Percentiles rank a stretch among this genome's conserved stretches.
phyloP scores from a whole-genome alignment of 768 basidiomycete species.

The Gloeophyllum trabeum region DNA sequence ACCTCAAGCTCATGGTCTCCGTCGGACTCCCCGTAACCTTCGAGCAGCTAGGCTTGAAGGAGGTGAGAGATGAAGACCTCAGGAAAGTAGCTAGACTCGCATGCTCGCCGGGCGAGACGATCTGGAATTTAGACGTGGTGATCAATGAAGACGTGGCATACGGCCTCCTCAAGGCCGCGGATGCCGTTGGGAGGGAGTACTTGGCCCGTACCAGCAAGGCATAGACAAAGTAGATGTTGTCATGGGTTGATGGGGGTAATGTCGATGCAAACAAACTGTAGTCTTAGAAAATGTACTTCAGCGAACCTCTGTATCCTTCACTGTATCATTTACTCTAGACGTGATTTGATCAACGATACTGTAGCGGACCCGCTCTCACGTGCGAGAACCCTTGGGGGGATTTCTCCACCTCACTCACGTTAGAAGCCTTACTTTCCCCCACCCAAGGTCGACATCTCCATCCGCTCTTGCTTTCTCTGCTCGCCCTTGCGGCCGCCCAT shows the following conservation, averaged over 20 bases:
- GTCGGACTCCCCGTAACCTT: constrained; percentile 19
- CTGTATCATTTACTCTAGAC: too few relatives aligned
- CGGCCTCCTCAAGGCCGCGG: constrained; percentile 17
- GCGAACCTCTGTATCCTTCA: too few relatives aligned
- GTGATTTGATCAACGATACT: too few relatives aligned
- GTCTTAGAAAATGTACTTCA: too few relatives aligned
- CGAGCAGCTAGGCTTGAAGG: constrained; percentile 16
- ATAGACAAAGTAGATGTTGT: neutral
- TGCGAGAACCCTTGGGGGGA: too few relatives aligned
- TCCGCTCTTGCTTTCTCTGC: too few relatives aligned
- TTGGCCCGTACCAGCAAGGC: constrained; percentile 5
- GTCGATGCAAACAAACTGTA: too few relatives aligned
- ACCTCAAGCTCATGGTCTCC: constrained; percentile 18
- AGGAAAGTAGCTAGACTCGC: constrained; percentile 15
- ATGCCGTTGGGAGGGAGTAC: constrained; percentile 14
- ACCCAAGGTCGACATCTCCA: too few relatives aligned
- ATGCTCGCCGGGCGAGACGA: constrained; percentile 16
- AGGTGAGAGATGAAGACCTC: constrained; percentile 17
- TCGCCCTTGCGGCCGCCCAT: too few relatives aligned
- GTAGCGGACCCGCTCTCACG: too few relatives aligned
- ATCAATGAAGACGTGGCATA: constrained; percentile 17
- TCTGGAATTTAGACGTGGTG: constrained; percentile 18
- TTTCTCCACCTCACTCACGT: too few relatives aligned
- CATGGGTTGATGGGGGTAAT: neutral
- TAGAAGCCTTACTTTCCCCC: too few relatives aligned